Evolutionary conservation across 2,329 filamentous ascomycete species (phyloP).

Genomic region (Paracamarosporium sp.): DNA sequence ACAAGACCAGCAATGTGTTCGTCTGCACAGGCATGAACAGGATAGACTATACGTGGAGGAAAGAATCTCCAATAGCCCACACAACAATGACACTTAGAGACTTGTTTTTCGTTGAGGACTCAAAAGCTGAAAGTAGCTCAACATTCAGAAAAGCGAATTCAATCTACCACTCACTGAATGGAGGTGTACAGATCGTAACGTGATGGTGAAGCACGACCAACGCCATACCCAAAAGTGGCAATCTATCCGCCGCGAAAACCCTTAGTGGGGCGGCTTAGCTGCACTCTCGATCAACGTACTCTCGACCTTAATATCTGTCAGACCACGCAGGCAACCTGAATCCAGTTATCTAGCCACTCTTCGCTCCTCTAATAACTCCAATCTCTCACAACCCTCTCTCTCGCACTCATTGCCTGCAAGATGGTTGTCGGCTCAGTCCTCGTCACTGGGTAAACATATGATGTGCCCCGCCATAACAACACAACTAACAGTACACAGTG

Average conservation of each 20-base stretch:
- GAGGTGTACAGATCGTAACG: neutral
- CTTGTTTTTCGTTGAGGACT: neutral
- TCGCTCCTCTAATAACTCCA: neutral
- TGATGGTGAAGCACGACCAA: neutral
- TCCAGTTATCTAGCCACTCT: neutral
- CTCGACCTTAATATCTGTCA: constrained; percentile 25
- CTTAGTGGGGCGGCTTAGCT: constrained; percentile 19
- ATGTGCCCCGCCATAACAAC: constrained; percentile 31
- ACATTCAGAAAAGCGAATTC: neutral
- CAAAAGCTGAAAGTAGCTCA: neutral
- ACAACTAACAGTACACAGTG: constrained; percentile 61
- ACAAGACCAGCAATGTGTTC: no score
- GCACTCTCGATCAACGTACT: constrained; percentile 19
- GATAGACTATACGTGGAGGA: no score
- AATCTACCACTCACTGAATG: neutral
- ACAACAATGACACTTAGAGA: neutral
- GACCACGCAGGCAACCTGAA: constrained; percentile 14
- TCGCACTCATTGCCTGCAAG: constrained; percentile 17
- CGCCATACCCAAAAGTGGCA: neutral
- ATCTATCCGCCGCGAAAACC: constrained; percentile 4
- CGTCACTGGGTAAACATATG: constrained; percentile 82
- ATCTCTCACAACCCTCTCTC: neutral
- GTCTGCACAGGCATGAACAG: neutral
- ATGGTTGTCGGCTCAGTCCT: constrained; percentile 90
- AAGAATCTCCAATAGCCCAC: neutral